These are phyloP conservation scores for Pelargonium fulgidum DNA, from an alignment of 441 rosid genomes.

Conservation along the genomic window DNA sequence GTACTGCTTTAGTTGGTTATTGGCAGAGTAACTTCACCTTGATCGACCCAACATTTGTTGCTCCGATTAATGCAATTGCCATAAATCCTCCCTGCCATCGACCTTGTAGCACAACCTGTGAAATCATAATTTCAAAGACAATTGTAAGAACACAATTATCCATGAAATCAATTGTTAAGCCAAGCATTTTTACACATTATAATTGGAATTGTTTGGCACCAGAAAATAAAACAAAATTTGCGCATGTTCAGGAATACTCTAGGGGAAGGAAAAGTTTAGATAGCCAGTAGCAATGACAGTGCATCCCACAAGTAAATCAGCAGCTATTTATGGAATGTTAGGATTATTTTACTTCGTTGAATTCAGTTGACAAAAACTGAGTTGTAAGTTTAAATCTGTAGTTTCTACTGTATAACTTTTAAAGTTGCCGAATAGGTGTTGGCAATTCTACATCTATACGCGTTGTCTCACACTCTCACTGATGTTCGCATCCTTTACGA, in stretches of 20 bases:
- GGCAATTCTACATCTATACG: not conserved
- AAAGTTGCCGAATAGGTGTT: not conserved
- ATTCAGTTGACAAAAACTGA: not conserved
- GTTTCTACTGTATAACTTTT: not conserved
- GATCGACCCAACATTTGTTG: slow-evolving; percentile 91
- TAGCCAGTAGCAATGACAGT: not conserved
- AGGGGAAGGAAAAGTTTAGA: not conserved
- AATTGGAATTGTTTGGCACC: not conserved
- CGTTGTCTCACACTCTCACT: not conserved
- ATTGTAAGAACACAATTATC: slow-evolving; percentile 1
- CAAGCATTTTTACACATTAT: slow-evolving; percentile 8
- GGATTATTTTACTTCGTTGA: not conserved
- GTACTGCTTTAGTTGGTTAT: not conserved
- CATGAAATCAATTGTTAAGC: slow-evolving; percentile 14
- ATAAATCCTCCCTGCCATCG: slow-evolving; percentile 77
- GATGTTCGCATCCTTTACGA: not conserved
- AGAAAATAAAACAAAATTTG: not conserved
- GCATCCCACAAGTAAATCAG: not conserved
- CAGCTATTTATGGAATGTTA: not conserved
- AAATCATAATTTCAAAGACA: slow-evolving; percentile 15
- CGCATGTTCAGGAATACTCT: slow-evolving; percentile 4
- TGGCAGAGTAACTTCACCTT: slow-evolving; percentile 42
- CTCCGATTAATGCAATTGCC: slow-evolving; percentile 91
- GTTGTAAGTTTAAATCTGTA: not conserved
- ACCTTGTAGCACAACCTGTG: slow-evolving; percentile 92